Evolutionary conservation across 495 filamentous ascomycete species (phyloP).

Genomic region (Clavariopsis aquatica): DNA sequence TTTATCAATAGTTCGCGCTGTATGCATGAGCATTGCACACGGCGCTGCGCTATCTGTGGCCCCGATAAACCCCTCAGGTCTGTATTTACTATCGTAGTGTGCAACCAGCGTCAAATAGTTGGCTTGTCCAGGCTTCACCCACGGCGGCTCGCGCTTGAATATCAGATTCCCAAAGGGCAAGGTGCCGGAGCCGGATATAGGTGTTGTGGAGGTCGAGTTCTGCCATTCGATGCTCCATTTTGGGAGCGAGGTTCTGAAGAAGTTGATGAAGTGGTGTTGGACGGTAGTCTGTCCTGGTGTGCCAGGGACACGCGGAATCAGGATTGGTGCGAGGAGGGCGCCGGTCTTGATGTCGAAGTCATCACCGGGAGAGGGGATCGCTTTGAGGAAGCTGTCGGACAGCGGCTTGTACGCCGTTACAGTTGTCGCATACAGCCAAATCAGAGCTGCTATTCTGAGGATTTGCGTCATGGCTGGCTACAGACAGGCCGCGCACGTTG

Average conservation of each 20-base stretch:
- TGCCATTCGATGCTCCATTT: conserved; percentile 79
- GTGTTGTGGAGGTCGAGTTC: conserved; percentile 82
- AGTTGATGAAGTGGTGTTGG: conserved; percentile 78
- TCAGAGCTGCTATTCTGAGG: neutral
- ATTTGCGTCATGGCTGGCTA: neutral
- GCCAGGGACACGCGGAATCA: conserved; percentile 87
- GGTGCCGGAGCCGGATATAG: conserved; percentile 63
- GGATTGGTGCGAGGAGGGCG: conserved; percentile 79
- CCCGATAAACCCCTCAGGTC: conserved; percentile 86
- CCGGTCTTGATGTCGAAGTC: conserved; percentile 83
- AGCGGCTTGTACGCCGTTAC: conserved; percentile 67
- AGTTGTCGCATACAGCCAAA: conserved; percentile 24
- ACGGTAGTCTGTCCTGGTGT: conserved; percentile 73
- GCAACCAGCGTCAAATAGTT: conserved; percentile 83
- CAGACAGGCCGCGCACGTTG: conserved; percentile 1
- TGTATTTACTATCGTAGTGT: conserved; percentile 87
- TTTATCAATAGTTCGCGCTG: conserved; percentile 48
- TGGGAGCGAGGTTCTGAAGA: conserved; percentile 72
- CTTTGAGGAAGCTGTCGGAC: conserved; percentile 68
- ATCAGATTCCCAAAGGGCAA: conserved; percentile 87
- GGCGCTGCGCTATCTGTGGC: conserved; percentile 91
- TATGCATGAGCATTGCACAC: conserved; percentile 88
- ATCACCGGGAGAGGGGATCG: conserved; percentile 63
- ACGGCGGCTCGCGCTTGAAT: conserved; percentile 86
- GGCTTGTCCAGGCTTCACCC: conserved; percentile 69